Percentiles rank a stretch among this genome's conserved stretches.
Conservation (phyloP, 2,329 filamentous ascomycete species). For the Myriosclerotinia curreyana region DNA sequence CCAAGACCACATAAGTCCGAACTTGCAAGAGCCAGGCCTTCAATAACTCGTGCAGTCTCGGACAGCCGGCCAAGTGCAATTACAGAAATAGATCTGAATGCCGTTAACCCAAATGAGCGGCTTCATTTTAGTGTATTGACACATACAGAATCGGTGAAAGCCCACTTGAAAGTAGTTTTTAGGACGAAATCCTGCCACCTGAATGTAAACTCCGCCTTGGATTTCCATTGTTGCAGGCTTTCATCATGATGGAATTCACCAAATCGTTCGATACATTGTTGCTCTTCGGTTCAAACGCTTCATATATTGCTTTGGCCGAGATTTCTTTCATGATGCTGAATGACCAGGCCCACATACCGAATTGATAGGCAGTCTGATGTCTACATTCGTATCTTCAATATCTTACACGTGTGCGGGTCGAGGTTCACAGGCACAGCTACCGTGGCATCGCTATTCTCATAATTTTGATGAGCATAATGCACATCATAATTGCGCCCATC, state of each 20-base stretch:
- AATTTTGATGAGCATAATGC: not conserved
- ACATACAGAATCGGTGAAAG: not conserved
- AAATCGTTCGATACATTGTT: not conserved
- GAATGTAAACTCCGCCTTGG: not conserved
- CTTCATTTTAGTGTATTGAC: not conserved
- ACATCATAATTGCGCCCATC: not conserved
- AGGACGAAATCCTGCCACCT: not conserved
- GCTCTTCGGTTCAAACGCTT: not conserved
- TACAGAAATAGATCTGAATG: not conserved
- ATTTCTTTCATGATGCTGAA: not conserved
- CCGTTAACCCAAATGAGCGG: not conserved
- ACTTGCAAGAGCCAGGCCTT: not conserved
- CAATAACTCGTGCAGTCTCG: not conserved
- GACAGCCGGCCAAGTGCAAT: not conserved
- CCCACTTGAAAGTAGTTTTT: not conserved
- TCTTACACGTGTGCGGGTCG: conserved; percentile 8
- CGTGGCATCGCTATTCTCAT: not conserved
- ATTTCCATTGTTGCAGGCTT: not conserved
- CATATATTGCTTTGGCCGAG: not conserved
- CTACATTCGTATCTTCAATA: conserved; percentile 9
- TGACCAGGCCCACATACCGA: not conserved
- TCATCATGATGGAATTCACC: not conserved
- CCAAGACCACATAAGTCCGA: not conserved
- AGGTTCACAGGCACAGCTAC: not conserved
- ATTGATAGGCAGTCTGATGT: not conserved